phyloP scores from a whole-genome alignment of 495 filamentous ascomycete genomes.

The Podospora comata region DNA sequence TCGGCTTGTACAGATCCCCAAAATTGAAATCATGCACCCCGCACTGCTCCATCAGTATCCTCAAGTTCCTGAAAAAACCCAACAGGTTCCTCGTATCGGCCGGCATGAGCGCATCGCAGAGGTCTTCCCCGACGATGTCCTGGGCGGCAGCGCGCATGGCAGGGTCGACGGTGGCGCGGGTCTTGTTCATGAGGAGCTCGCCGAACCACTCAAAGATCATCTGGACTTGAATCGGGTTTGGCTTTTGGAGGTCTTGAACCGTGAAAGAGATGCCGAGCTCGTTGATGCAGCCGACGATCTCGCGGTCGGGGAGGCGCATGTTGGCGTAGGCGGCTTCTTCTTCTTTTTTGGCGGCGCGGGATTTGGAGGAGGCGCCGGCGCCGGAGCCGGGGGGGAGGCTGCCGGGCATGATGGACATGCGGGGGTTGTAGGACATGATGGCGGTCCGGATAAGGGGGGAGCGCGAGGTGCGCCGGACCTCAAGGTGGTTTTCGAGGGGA shows the following conservation, averaged over 20 bases:
- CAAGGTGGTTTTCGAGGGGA: not conserved
- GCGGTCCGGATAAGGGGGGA: not conserved
- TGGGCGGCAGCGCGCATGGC: conserved; percentile 88
- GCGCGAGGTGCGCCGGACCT: not conserved
- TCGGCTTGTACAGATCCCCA: conserved; percentile 82
- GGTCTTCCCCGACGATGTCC: conserved; percentile 65
- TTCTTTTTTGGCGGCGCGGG: conserved; percentile 64
- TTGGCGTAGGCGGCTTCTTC: conserved; percentile 76
- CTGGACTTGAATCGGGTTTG: conserved; percentile 88
- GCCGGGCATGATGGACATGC: conserved; percentile 68
- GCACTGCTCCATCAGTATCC: conserved; percentile 77
- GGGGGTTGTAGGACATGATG: conserved; percentile 67
- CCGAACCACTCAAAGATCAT: conserved; percentile 97
- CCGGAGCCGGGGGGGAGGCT: conserved; percentile 41
- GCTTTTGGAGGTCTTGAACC: conserved; percentile 86
- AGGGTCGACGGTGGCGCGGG: conserved; percentile 85
- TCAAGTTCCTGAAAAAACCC: conserved; percentile 83
- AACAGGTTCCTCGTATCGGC: conserved; percentile 85
- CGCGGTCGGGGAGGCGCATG: conserved; percentile 80
- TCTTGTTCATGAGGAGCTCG: conserved; percentile 86
- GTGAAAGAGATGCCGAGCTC: conserved; percentile 90
- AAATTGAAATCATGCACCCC: conserved; percentile 92
- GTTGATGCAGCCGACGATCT: conserved; percentile 94
- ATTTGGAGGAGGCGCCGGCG: conserved; percentile 32
- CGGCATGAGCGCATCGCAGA: conserved; percentile 73